Percentiles rank a stretch among this genome's conserved stretches.
These are phyloP conservation scores for Pichia sp. DNA, from an alignment of 1,139 yeast species.

Conservation along the genomic window DNA sequence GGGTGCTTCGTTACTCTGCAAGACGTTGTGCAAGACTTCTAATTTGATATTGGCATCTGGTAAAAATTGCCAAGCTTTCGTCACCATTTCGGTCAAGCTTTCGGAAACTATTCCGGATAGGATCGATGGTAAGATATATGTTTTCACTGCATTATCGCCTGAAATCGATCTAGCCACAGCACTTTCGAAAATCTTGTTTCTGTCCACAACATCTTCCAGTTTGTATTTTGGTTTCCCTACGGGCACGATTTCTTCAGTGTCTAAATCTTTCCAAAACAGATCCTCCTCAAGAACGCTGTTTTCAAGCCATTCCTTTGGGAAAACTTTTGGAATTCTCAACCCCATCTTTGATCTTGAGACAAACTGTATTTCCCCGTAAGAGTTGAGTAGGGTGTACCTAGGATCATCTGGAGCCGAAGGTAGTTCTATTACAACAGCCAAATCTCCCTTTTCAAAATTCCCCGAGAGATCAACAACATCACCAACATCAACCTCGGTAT, in stretches of 20 bases:
- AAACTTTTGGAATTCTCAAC: constrained; percentile 51
- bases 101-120: constrained; percentile 28
- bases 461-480: constrained; percentile 41
- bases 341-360: constrained; percentile 43
- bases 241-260: constrained; percentile 17
- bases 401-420: constrained; percentile 41
- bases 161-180: constrained; percentile 23
- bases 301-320: constrained; percentile 38
- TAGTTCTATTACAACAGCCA: constrained; percentile 42
- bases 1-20: constrained; percentile 51
- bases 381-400: constrained; percentile 51
- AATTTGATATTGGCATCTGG: constrained; percentile 37
- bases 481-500: constrained; percentile 36
- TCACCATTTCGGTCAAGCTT: constrained; percentile 24
- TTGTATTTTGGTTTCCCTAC: constrained; percentile 32
- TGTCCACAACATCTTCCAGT: constrained; percentile 29
- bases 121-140: constrained; percentile 31
- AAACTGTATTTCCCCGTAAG: constrained; percentile 53
- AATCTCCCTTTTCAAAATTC: constrained; percentile 32
- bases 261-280: constrained; percentile 21
- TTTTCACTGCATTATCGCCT: constrained; percentile 19
- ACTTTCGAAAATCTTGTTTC: constrained; percentile 28
- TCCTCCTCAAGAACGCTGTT: constrained; percentile 31
- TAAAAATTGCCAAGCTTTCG: constrained; percentile 28
- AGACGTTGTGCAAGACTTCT: constrained; percentile 48